Percentiles rank a stretch among this genome's conserved stretches.
Evolutionary conservation across 192 early-diverging fungal genomes (phyloP).

Genomic region (Backusella tuberculispora): DNA sequence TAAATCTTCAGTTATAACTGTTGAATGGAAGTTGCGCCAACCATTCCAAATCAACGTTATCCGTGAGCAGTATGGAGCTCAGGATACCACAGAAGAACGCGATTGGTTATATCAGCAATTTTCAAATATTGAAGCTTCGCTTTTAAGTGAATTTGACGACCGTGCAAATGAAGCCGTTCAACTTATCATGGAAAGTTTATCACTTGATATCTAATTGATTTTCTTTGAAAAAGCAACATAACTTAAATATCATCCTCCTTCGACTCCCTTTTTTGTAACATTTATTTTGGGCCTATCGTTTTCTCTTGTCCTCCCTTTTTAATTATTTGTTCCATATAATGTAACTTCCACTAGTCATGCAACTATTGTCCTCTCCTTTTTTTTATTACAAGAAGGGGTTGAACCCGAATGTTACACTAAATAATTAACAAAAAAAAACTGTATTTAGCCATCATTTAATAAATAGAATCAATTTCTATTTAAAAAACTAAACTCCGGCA

Average conservation of each 20-base stretch:
- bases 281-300: not conserved
- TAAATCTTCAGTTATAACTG: slow-evolving; percentile 5
- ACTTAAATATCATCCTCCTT: not conserved
- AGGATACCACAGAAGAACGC: not conserved
- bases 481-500: slow-evolving; percentile 9
- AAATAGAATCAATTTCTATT: slow-evolving; percentile 9
- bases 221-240: not conserved
- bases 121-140: not conserved
- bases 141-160: slow-evolving; percentile 15
- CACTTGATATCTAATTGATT: slow-evolving; percentile 5
- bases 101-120: slow-evolving; percentile 13
- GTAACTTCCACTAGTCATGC: not conserved
- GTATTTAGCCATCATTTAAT: slow-evolving; percentile 14
- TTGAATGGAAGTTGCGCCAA: slow-evolving; percentile 25
- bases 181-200: slow-evolving; percentile 13
- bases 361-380: not conserved
- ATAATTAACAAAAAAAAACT: slow-evolving; percentile 4
- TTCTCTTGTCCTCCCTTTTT: not conserved
- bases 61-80: not conserved
- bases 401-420: slow-evolving; percentile 3
- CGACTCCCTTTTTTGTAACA: slow-evolving; percentile 4
- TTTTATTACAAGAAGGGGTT: not conserved
- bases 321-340: slow-evolving; percentile 11
- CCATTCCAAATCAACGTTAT: slow-evolving; percentile 23
- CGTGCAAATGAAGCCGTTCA: slow-evolving; percentile 5